Evolutionary conservation across 441 rosid genomes (phyloP), one percentile per base, ranked within the genome.

Genomic region (Theobroma grandiflorum): DNA sequence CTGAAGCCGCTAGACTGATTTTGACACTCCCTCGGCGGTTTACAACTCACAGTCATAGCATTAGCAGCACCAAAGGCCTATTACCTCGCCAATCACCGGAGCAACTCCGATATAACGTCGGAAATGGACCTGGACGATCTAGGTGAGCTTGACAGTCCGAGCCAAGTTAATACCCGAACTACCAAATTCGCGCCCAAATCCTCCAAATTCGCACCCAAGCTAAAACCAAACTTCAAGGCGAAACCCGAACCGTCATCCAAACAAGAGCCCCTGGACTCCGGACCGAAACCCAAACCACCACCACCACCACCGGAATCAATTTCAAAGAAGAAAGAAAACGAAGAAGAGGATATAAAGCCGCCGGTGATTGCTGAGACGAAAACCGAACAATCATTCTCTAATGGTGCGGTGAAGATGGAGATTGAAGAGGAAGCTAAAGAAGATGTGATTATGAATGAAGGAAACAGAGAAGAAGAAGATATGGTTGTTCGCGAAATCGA

Each of bases 401-500:
- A 88, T 59, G 93, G 86, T 16, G 55, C 74, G 10, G 89, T 82
- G 52, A 86, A 92, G 76, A 90, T 89, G 93, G 95, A 95, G 83
- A 83, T 79, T 81, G 93, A 89, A 15, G 65, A 43, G 2, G 85
- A 83, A 18, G 37, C 72, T 8, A 65, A n/a, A 67, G 79, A 66
- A 50, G 81, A 78, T 58, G 91, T 84, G 57, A 31, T 84, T 37
- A 80, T 85, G 89, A 90, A 84, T 16, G 89, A 81, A 83, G 92
- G 83, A 38, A 80, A 33, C 58, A 78, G 50, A 55, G 78, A 68
- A 3, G 93, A 83, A 45, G 90, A 87, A 69, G 98, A 93, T 47
- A 88, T 83, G 88, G 88, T 96, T 85, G 98, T 96, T 87, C 96
- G 98, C 4, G 97, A 93, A 85, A 92, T 96, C 38, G 97, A 96